phyloP scores from a whole-genome alignment of 192 early-diverging fungal genomes.

The Rhizophagus prolifer region DNA sequence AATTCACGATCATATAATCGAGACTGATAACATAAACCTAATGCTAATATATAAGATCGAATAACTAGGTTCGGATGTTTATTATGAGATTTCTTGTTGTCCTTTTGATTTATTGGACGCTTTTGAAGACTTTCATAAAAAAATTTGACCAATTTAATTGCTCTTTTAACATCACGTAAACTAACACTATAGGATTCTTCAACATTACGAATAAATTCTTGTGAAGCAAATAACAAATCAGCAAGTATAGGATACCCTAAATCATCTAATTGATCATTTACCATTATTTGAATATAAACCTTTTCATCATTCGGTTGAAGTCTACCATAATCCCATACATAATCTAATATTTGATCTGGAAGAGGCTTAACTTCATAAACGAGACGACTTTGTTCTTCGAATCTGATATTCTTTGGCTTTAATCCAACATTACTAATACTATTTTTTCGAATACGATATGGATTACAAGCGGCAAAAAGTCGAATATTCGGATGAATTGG shows the following conservation, averaged over 20 bases:
- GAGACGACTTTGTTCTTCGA: conserved; percentile 26
- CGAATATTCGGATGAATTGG: conserved; percentile 24
- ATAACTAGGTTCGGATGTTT: too few relatives aligned
- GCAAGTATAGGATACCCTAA: background rate
- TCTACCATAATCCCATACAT: conserved; percentile 29
- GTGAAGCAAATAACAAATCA: conserved; percentile 26
- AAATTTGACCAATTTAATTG: conserved; percentile 21
- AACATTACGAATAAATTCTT: conserved; percentile 28
- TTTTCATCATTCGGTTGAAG: conserved; percentile 11
- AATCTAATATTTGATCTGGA: conserved; percentile 24
- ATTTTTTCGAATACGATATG: conserved; percentile 21
- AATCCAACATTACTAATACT: conserved; percentile 19
- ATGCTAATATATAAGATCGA: conserved; percentile 14
- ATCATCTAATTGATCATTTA: background rate
- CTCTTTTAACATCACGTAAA: conserved; percentile 29
- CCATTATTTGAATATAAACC: conserved; percentile 16
- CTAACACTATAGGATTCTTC: conserved; percentile 31
- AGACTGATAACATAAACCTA: conserved; percentile 29
- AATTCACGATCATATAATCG: conserved; percentile 22
- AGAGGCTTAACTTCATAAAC: conserved; percentile 28
- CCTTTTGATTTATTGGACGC: background rate
- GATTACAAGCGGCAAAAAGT: conserved; percentile 31
- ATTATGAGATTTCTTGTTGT: background rate
- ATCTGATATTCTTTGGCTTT: conserved; percentile 3
- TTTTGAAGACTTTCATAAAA: background rate